Evolutionary conservation across 169 alveolate species (phyloP).

Genomic region (Amoebophrya sp.): DNA sequence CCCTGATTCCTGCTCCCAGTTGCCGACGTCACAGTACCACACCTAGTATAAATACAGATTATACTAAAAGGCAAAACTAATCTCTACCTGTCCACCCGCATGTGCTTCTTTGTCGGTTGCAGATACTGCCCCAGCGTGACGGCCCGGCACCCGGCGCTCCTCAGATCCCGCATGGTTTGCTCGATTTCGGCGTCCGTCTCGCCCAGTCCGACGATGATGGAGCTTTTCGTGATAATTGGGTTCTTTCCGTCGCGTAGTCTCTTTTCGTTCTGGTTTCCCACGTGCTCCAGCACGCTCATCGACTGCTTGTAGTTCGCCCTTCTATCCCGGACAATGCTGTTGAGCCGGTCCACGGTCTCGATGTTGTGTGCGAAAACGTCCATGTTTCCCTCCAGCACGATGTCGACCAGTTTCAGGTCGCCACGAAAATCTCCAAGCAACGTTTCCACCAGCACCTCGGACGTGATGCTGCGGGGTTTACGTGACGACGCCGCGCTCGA

Average conservation of each 20-base stretch:
- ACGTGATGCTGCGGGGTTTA: too few species aligned
- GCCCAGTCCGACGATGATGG: conserved; percentile 37
- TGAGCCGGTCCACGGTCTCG: conserved; percentile 35
- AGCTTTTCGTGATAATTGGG: conserved; percentile 28
- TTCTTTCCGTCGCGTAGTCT: not conserved
- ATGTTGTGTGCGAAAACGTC: conserved; percentile 40
- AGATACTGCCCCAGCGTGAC: conserved; percentile 38
- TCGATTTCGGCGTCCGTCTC: conserved; percentile 35
- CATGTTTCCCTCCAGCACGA: conserved; percentile 30
- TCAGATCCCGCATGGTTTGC: conserved; percentile 32
- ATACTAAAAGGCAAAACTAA: not conserved
- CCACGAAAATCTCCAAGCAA: conserved; percentile 39
- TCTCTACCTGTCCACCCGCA: conserved; percentile 35
- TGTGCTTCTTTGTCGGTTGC: conserved; percentile 35
- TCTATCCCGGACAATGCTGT: conserved; percentile 32
- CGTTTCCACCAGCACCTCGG: conserved; percentile 36
- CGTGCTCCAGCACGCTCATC: conserved; percentile 29
- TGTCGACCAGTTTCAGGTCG: conserved; percentile 23
- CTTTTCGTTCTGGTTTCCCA: conserved; percentile 30
- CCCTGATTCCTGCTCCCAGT: too few species aligned
- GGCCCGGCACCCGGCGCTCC: conserved; percentile 23
- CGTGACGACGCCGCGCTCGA: too few species aligned
- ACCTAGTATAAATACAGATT: too few species aligned
- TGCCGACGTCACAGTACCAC: too few species aligned
- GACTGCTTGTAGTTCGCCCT: conserved; percentile 39